Evolutionary conservation across 768 basidiomycete species (phyloP).

Genomic region (Rhizopogon vesiculosus): DNA sequence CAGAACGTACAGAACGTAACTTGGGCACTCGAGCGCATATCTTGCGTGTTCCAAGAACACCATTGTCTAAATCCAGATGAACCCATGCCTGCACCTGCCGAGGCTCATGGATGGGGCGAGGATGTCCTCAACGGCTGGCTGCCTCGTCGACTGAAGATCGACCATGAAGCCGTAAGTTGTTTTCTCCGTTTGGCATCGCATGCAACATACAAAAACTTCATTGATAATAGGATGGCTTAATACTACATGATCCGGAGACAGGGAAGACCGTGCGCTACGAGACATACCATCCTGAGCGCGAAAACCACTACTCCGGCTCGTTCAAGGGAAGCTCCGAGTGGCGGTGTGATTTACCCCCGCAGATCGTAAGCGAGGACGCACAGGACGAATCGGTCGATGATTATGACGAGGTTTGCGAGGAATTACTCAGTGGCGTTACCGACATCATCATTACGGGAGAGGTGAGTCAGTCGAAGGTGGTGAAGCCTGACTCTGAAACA

Average conservation of each 20-base stretch:
- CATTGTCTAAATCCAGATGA: conserved; percentile 38
- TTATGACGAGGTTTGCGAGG: conserved; percentile 34
- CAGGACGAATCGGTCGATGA: conserved; percentile 30
- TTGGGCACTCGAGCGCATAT: conserved; percentile 33
- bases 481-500: not conserved
- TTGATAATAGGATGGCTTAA: conserved; percentile 33
- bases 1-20: conserved; percentile 13
- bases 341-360: conserved; percentile 15
- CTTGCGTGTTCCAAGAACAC: conserved; percentile 40
- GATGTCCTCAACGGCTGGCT: conserved; percentile 47
- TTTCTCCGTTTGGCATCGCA: not conserved
- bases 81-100: conserved; percentile 30
- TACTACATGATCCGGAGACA: conserved; percentile 37
- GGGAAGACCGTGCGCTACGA: conserved; percentile 38
- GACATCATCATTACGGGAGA: conserved; percentile 52
- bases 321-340: conserved; percentile 15
- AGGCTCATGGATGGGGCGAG: conserved; percentile 31
- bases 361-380: not conserved
- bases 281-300: conserved; percentile 35
- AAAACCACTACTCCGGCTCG: conserved; percentile 30
- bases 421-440: conserved; percentile 36
- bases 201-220: not conserved
- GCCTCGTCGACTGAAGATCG: conserved; percentile 32
- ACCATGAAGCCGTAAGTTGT: conserved; percentile 27
- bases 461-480: conserved; percentile 21